Conservation (phyloP, 2,329 filamentous ascomycete genomes). For the Domatiomyces catenatus region DNA sequence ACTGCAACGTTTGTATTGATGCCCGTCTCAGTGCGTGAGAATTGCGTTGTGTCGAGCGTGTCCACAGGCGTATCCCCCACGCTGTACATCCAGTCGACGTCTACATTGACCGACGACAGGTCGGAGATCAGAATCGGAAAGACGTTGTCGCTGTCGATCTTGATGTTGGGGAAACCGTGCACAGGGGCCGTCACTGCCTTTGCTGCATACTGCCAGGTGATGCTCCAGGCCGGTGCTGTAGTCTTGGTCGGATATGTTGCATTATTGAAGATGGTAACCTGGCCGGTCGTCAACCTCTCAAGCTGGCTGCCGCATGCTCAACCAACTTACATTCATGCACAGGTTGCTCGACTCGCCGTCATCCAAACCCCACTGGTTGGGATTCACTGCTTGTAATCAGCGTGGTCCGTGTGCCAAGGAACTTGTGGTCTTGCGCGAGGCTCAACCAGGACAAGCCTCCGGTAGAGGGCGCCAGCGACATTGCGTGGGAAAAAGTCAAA, state of each 20-base stretch:
- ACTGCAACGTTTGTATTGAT: slow-evolving; percentile 40
- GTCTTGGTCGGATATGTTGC: slow-evolving; percentile 33
- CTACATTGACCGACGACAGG: slow-evolving; percentile 29
- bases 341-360: slow-evolving; percentile 21
- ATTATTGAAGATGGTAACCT: slow-evolving; percentile 38
- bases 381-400: slow-evolving; percentile 32
- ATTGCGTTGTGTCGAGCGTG: slow-evolving; percentile 22
- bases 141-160: slow-evolving; percentile 27
- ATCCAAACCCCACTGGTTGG: slow-evolving; percentile 40
- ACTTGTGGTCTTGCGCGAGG: not conserved
- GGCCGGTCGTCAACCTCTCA: not conserved
- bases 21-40: slow-evolving; percentile 16
- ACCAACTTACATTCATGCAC: slow-evolving; percentile 39
- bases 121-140: slow-evolving; percentile 30
- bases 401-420: not conserved
- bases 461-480: slow-evolving; percentile 1
- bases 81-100: slow-evolving; percentile 38
- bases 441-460: not conserved
- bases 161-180: slow-evolving; percentile 41
- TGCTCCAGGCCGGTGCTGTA: slow-evolving; percentile 35
- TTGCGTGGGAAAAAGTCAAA: not conserved
- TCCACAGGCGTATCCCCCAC: slow-evolving; percentile 28
- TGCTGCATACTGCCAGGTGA: slow-evolving; percentile 39
- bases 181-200: slow-evolving; percentile 31
- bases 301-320: not conserved